A percentile compares a stretch with the other conserved stretches of the same genome.
Conservation (phyloP, 352 stramenopile species). For the Pythium angustatum region DNA sequence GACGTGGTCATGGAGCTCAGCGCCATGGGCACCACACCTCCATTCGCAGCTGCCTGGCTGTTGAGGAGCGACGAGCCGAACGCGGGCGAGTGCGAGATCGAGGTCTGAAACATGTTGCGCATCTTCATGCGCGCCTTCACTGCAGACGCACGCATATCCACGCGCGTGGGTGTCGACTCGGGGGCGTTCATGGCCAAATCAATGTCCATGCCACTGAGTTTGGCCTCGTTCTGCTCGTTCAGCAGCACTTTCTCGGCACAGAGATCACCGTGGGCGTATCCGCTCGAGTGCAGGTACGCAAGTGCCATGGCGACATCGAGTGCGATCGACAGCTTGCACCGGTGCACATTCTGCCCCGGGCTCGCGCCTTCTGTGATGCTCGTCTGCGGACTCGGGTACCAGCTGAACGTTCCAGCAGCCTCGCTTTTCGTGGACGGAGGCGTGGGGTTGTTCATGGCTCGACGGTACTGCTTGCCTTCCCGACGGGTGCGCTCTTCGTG, state of each 20-base stretch:
- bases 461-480: slow-evolving; percentile 54
- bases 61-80: slow-evolving; percentile 25
- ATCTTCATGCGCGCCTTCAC: slow-evolving; percentile 39
- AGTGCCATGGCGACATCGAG: slow-evolving; percentile 81
- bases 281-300: slow-evolving; percentile 68
- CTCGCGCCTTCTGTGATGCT: slow-evolving; percentile 35
- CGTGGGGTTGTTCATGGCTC: neutral
- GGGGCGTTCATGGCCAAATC: slow-evolving; percentile 34
- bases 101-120: slow-evolving; percentile 36
- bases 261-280: slow-evolving; percentile 60
- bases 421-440: neutral
- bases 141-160: slow-evolving; percentile 44
- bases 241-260: slow-evolving; percentile 68
- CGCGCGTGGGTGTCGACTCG: neutral
- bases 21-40: neutral
- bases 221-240: slow-evolving; percentile 74
- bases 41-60: neutral
- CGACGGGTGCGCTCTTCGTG: slow-evolving; percentile 52
- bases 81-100: slow-evolving; percentile 34
- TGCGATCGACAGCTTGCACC: slow-evolving; percentile 76
- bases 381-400: slow-evolving; percentile 45
- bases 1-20: slow-evolving; percentile 18
- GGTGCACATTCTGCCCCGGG: slow-evolving; percentile 1
- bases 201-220: slow-evolving; percentile 75
- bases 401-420: slow-evolving; percentile 17